phyloP scores from a whole-genome alignment of 2,329 filamentous ascomycete genomes.

The Aureobasidium namibiae region DNA sequence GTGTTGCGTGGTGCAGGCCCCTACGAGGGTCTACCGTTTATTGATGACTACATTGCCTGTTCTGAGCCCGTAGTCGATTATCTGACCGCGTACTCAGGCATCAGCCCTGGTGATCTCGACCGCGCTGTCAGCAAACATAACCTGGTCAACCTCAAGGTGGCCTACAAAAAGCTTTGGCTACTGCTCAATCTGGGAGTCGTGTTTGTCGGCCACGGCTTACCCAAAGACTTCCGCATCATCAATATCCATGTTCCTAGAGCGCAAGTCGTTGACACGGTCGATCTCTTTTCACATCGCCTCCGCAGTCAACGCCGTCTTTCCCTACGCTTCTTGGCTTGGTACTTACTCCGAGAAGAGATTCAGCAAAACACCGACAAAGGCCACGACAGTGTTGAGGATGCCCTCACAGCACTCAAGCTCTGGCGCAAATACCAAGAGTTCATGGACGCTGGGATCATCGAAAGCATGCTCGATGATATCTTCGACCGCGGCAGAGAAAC shows the following conservation, averaged over 20 bases:
- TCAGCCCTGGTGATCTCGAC: constrained; percentile 77
- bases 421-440: constrained; percentile 89
- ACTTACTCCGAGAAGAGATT: constrained; percentile 85
- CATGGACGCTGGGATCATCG: constrained; percentile 72
- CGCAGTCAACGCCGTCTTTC: constrained; percentile 74
- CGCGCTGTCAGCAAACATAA: constrained; percentile 70
- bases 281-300: constrained; percentile 75
- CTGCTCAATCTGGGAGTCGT: constrained; percentile 87
- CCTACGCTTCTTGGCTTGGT: constrained; percentile 85
- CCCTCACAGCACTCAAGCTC: constrained; percentile 78
- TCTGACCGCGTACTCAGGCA: constrained; percentile 87
- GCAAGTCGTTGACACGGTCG: constrained; percentile 90
- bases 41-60: constrained; percentile 94
- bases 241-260: constrained; percentile 89
- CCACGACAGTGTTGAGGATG: constrained; percentile 94
- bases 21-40: constrained; percentile 76
- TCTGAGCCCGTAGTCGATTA: constrained; percentile 91
- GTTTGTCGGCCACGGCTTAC: constrained; percentile 88
- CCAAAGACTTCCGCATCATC: constrained; percentile 94
- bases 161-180: constrained; percentile 97
- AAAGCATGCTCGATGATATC: constrained; percentile 78
- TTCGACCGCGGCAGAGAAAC: constrained; percentile 58
- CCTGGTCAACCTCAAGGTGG: constrained; percentile 77
- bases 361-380: constrained; percentile 62
- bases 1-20: constrained; percentile 74